Percentiles rank a stretch among this genome's conserved stretches.
These are phyloP conservation scores for Blastobotrys apis DNA, from an alignment of 1,139 yeast species.

Conservation along the genomic window DNA sequence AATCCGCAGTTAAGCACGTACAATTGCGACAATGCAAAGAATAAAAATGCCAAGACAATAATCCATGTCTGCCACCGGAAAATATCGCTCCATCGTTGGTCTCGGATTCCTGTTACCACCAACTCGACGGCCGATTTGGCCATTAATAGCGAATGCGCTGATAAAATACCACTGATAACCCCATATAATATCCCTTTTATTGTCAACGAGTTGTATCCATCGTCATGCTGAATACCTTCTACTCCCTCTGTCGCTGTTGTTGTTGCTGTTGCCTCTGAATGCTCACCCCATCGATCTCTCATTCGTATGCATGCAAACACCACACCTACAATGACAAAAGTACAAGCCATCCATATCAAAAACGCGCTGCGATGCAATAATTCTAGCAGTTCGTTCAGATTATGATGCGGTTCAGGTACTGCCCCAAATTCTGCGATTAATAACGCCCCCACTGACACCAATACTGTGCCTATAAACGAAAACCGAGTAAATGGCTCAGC, in stretches of 20 bases:
- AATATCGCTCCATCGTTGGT: slow-evolving; percentile 34
- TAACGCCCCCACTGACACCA: slow-evolving; percentile 72
- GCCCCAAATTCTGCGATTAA: slow-evolving; percentile 75
- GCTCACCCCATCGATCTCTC: slow-evolving; percentile 5
- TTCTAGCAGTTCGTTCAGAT: slow-evolving; percentile 43
- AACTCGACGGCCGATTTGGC: slow-evolving; percentile 83
- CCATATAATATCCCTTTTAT: slow-evolving; percentile 60
- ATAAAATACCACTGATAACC: slow-evolving; percentile 66
- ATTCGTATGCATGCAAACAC: slow-evolving; percentile 27
- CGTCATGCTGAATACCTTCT: neutral
- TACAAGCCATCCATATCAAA: slow-evolving; percentile 44
- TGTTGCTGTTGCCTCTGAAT: neutral
- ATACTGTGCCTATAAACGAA: slow-evolving; percentile 59
- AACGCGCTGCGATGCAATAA: slow-evolving; percentile 43
- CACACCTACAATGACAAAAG: slow-evolving; percentile 31
- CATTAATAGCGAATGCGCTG: slow-evolving; percentile 80
- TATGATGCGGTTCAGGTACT: slow-evolving; percentile 49
- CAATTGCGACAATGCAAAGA: slow-evolving; percentile 69
- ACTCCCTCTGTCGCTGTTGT: neutral
- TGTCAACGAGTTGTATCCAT: slow-evolving; percentile 8
- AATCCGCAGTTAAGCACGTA: slow-evolving; percentile 72
- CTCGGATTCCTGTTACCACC: slow-evolving; percentile 36
- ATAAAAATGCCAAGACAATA: slow-evolving; percentile 55
- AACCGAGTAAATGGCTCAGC: slow-evolving; percentile 61
- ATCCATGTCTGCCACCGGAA: slow-evolving; percentile 41